Base-by-base conservation (phyloP, 495 filamentous ascomycete species). In the Neurospora cerealis region DNA sequence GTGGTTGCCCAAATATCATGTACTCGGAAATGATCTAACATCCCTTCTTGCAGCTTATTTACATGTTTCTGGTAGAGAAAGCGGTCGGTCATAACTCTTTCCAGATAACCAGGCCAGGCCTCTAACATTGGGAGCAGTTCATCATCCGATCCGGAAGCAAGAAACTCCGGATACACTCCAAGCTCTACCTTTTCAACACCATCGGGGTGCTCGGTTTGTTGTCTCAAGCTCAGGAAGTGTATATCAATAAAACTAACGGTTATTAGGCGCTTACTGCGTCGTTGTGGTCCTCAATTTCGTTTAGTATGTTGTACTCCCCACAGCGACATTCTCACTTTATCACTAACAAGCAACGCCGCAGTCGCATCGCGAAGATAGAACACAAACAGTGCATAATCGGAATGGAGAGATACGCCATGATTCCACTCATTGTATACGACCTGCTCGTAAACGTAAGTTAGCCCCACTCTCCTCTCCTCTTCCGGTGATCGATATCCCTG, bases 21-120 rank as follows among this genome's bases (percentile, higher is more conserved):
- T 41, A 32, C 7, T 19, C 54, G 5, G 21, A 13, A 24, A 24
- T 11, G 6, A 24, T 17, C 70, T 69, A 74, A 70, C 75, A 78
- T 15, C 74, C 54, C 6, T 46, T 71, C 38, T 19, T 40, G 5
- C 69, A 87, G 85, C 76, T 88, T 39, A 85, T 88, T 38, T 89
- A 89, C 78, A 74, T 83, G 42, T 88, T 88, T 71, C 76, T 87
- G 28, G 85, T 86, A 0, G 87, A 88, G 76, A 87, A 87, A 77
- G 85, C 82, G 39, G 87, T 88, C 81, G 72, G 85, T 73, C 1
- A 0, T 36, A 36, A 5, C 38, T 48, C 10, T 70, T 28, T 38
- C 13, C 41, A 6, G 7, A 21, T 8, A 32, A 39, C 1, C 11
- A 28, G 1, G 6, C 28, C 41, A 8, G 4, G 39, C 7, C 9